Percentiles rank a stretch among this genome's conserved stretches.
These are phyloP conservation scores for Ustilago crameri DNA, from an alignment of 1,284 basidiomycete genomes.

Conservation along the genomic window DNA sequence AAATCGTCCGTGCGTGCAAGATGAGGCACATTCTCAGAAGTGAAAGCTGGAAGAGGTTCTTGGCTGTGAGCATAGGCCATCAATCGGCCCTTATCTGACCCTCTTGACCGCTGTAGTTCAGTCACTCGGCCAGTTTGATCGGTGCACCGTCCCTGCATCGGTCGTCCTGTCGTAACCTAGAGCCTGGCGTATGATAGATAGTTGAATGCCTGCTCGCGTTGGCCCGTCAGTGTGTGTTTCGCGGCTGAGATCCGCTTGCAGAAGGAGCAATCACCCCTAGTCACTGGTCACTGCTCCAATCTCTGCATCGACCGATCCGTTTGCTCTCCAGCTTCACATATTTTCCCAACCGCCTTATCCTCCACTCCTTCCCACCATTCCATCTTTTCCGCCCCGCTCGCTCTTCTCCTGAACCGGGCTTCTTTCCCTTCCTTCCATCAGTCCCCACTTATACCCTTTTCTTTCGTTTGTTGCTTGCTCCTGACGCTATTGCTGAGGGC, in stretches of 20 bases:
- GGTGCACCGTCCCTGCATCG: conserved; percentile 10
- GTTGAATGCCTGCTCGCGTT: conserved; percentile 4
- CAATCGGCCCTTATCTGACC: conserved; percentile 3
- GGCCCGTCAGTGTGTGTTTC: conserved; percentile 4
- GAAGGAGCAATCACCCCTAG: not conserved
- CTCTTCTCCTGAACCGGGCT: not conserved
- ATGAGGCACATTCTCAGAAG: conserved; percentile 5
- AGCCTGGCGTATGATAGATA: not conserved
- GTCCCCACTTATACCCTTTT: not conserved
- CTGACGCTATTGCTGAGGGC: not conserved
- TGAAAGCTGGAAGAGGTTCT: conserved; percentile 14
- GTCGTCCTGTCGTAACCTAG: not conserved
- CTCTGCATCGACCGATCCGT: conserved; percentile 14
- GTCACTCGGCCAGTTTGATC: not conserved
- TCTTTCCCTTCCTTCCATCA: not conserved
- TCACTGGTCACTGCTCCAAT: not conserved
- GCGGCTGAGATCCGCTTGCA: conserved; percentile 21
- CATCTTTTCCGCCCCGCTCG: too few relatives aligned
- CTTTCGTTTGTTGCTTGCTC: not conserved
- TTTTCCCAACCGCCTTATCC: not conserved
- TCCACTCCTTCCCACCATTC: not conserved
- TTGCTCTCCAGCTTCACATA: not conserved
- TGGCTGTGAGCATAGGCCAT: conserved; percentile 6
- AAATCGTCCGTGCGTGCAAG: conserved; percentile 22
- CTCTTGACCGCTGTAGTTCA: not conserved